Percentiles rank a stretch among this genome's conserved stretches.
Evolutionary conservation across 2,329 filamentous ascomycete genomes (phyloP).

Genomic region (Aphanocladium album): DNA sequence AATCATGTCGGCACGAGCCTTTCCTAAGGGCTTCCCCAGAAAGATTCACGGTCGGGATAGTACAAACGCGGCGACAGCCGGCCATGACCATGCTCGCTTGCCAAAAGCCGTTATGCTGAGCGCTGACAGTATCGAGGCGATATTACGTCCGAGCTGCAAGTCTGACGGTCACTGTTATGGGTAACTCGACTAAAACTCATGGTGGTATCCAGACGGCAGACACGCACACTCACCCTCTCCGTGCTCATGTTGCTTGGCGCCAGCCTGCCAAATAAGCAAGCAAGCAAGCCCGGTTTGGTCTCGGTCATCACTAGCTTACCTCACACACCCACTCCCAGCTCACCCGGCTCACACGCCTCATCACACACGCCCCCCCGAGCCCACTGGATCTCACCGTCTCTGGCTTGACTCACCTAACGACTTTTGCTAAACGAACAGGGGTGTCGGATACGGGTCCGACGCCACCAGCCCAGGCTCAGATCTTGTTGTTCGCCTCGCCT

Average conservation of each 20-base stretch:
- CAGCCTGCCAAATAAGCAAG: conserved; percentile 4
- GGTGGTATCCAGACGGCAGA: background rate
- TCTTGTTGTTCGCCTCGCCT: conserved; percentile 6
- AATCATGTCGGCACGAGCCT: background rate
- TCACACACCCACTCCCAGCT: conserved; percentile 9
- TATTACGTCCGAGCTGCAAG: conserved; percentile 3
- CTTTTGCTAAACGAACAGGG: conserved; percentile 6
- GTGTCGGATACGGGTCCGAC: conserved; percentile 14
- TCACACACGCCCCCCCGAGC: background rate
- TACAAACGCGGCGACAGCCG: background rate
- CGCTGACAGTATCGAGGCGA: background rate
- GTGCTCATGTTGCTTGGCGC: background rate
- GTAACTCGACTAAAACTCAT: background rate
- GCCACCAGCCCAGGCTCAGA: conserved; percentile 12
- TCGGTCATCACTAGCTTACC: conserved; percentile 9
- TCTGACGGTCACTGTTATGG: conserved; percentile 1
- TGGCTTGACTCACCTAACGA: conserved; percentile 1
- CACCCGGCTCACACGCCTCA: conserved; percentile 4
- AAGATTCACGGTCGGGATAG: background rate
- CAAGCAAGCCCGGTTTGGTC: background rate
- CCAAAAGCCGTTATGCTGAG: background rate
- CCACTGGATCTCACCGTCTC: conserved; percentile 11
- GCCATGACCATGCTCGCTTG: background rate
- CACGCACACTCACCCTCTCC: background rate
- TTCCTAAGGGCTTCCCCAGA: background rate